phyloP scores from a whole-genome alignment of 371 early-diverging fungal genomes.

The Circinella umbellata region DNA sequence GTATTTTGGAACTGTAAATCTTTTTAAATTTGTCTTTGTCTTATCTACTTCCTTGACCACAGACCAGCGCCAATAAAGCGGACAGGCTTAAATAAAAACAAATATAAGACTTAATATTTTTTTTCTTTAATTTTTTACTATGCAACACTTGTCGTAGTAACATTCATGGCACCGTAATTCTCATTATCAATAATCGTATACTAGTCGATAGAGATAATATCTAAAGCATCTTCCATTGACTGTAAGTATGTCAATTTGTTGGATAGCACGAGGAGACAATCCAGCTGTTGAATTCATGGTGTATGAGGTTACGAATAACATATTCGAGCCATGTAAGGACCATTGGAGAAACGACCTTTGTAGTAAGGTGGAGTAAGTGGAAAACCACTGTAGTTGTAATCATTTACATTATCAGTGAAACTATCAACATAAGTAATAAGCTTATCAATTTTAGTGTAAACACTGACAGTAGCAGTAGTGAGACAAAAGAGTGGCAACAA shows the following conservation, averaged over 20 bases:
- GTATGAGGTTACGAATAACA: slow-evolving; percentile 33
- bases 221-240: slow-evolving; percentile 23
- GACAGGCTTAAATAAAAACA: slow-evolving; percentile 21
- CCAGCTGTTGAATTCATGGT: slow-evolving; percentile 23
- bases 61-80: slow-evolving; percentile 28
- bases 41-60: slow-evolving; percentile 20
- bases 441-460: slow-evolving; percentile 20
- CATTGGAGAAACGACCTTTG: slow-evolving; percentile 57
- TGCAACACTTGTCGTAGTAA: slow-evolving; percentile 18
- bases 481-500: slow-evolving; percentile 11
- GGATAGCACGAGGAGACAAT: slow-evolving; percentile 25
- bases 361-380: slow-evolving; percentile 43
- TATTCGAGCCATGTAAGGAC: slow-evolving; percentile 62
- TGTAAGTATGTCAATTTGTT: slow-evolving; percentile 19
- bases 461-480: slow-evolving; percentile 16
- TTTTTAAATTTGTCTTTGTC: slow-evolving; percentile 13
- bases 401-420: slow-evolving; percentile 33
- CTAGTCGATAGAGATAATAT: slow-evolving; percentile 26
- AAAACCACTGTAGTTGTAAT: slow-evolving; percentile 20
- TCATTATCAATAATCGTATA: slow-evolving; percentile 25
- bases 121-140: slow-evolving; percentile 18
- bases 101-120: slow-evolving; percentile 16
- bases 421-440: slow-evolving; percentile 33
- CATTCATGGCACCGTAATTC: slow-evolving; percentile 16
- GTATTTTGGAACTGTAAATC: slow-evolving; percentile 28